These are phyloP conservation scores for Rhodotorula sp. DNA, from an alignment of 1,284 basidiomycete genomes.

Conservation along the genomic window DNA sequence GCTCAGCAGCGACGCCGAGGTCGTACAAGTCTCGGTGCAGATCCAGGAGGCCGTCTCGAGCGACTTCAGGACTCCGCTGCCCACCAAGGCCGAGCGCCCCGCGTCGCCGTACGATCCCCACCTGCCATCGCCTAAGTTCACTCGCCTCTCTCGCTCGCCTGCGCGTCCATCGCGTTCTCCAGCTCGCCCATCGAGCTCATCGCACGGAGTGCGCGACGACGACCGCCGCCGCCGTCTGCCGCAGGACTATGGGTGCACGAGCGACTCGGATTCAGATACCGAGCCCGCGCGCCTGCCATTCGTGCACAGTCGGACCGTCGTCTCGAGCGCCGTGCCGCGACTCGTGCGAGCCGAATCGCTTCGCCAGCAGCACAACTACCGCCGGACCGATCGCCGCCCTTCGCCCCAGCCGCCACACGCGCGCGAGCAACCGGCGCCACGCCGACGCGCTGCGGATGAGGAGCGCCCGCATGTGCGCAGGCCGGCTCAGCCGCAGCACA, in stretches of 20 bases:
- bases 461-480: background rate
- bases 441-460: background rate
- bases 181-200: background rate
- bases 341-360: background rate
- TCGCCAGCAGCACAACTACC: background rate
- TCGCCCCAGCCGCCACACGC: background rate
- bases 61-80: background rate
- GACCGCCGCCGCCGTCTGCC: background rate
- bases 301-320: constrained; percentile 14
- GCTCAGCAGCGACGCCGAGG: constrained; percentile 2
- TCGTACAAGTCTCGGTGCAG: background rate
- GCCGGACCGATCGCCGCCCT: background rate
- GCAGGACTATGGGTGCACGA: background rate
- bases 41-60: background rate
- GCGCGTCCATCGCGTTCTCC: background rate
- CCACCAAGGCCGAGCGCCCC: background rate
- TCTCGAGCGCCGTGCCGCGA: background rate
- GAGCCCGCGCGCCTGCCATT: constrained; percentile 1
- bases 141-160: background rate
- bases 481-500: background rate
- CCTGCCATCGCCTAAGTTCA: background rate
- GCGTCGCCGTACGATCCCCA: background rate
- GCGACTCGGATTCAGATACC: background rate
- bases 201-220: background rate
- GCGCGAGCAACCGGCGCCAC: background rate